Evolutionary conservation across 2,329 filamentous ascomycete genomes (phyloP).

Genomic region (Neodidymelliopsis sp.): DNA sequence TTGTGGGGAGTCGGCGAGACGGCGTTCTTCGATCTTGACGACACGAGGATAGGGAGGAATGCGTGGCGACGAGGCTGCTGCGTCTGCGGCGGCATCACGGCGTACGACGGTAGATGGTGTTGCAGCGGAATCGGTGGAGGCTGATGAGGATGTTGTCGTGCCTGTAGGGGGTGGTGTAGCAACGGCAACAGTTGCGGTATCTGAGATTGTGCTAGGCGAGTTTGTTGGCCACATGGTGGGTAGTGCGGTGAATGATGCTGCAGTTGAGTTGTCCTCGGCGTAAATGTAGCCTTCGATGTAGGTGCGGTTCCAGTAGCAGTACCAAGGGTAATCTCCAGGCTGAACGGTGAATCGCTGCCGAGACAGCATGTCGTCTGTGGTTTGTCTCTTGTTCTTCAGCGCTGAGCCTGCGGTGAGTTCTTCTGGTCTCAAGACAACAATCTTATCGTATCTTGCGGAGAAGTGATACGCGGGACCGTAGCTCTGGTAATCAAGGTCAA

Average conservation of each 20-base stretch:
- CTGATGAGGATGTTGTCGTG: slow-evolving; percentile 13
- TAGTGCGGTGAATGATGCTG: slow-evolving; percentile 41
- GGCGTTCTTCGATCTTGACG: slow-evolving; percentile 72
- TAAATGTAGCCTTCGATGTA: slow-evolving; percentile 73
- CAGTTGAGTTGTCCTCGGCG: slow-evolving; percentile 60
- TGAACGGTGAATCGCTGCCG: slow-evolving; percentile 54
- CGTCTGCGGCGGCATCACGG: slow-evolving; percentile 27
- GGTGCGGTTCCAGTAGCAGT: slow-evolving; percentile 74
- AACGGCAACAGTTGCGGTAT: slow-evolving; percentile 12
- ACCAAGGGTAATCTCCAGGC: slow-evolving; percentile 71
- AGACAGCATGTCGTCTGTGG: slow-evolving; percentile 26
- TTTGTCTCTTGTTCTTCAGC: slow-evolving; percentile 30
- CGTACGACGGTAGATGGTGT: slow-evolving; percentile 19
- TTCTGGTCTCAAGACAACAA: slow-evolving; percentile 62
- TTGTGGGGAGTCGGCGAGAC: slow-evolving; percentile 55
- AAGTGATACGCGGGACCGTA: slow-evolving; percentile 72
- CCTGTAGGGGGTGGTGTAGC: slow-evolving; percentile 18
- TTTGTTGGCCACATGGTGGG: slow-evolving; percentile 33
- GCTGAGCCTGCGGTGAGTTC: slow-evolving; percentile 43
- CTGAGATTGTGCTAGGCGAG: slow-evolving; percentile 26
- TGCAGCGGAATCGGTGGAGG: slow-evolving; percentile 6
- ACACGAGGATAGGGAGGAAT: slow-evolving; percentile 61
- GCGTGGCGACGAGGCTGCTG: slow-evolving; percentile 27
- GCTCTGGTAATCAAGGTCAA: slow-evolving; percentile 63
- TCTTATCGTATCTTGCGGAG: slow-evolving; percentile 67